A percentile compares a stretch with the other conserved stretches of the same genome.
Conservation (phyloP, 148 eudicot genomes). For the Bassia scoparia region DNA sequence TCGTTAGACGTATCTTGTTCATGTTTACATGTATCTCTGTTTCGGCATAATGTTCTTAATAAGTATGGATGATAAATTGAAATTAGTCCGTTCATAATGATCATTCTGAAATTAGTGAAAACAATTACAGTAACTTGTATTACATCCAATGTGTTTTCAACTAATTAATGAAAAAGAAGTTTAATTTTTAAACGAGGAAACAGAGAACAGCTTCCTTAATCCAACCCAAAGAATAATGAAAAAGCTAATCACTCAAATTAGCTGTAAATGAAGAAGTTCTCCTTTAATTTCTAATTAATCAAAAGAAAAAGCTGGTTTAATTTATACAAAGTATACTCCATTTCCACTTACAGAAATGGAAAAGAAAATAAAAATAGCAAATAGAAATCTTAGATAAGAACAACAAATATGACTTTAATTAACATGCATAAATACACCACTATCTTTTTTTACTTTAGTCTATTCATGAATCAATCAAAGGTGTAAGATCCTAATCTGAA, state of each 20-base stretch:
- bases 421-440: not conserved
- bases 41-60: not conserved
- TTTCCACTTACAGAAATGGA: not conserved
- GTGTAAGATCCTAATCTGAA: constrained; percentile 8
- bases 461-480: constrained; percentile 22
- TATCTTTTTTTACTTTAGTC: not conserved
- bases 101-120: too few species aligned
- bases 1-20: too few species aligned
- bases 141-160: too few species aligned
- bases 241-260: not conserved
- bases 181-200: not conserved
- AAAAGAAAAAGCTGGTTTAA: not conserved
- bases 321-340: not conserved
- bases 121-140: too few species aligned
- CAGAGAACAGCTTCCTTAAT: not conserved
- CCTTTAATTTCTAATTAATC: not conserved
- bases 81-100: too few species aligned
- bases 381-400: not conserved
- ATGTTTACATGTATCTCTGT: too few species aligned
- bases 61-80: too few species aligned
- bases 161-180: not conserved
- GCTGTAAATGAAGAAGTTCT: not conserved
- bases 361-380: not conserved
- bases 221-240: not conserved
- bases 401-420: constrained; percentile 15